phyloP scores from a whole-genome alignment of 495 filamentous ascomycete species.

The Penicillium malachiteum region DNA sequence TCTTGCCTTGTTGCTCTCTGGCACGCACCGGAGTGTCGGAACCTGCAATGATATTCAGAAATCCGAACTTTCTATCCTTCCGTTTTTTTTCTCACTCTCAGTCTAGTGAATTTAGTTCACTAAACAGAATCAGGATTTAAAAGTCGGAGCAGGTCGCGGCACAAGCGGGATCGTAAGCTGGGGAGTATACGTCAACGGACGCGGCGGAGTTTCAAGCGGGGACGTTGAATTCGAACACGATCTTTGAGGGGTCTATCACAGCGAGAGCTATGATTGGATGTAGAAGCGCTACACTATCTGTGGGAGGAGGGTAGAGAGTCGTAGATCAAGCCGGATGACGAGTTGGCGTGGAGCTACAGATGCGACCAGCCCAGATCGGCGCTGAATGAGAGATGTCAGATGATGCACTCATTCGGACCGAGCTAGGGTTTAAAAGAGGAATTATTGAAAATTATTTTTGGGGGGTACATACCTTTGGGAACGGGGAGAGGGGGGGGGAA shows the following conservation, averaged over 20 bases:
- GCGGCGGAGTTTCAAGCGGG: constrained; percentile 16
- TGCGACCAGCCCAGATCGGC: constrained; percentile 30
- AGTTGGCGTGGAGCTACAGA: constrained; percentile 31
- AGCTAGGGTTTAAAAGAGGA: constrained; percentile 8
- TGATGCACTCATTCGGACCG: constrained; percentile 24
- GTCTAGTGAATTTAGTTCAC: no score
- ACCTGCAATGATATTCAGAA: constrained; percentile 9
- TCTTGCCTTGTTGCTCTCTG: constrained; percentile 16
- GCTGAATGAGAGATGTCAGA: constrained; percentile 26
- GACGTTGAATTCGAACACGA: constrained; percentile 22
- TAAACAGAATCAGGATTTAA: not conserved
- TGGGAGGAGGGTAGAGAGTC: constrained; percentile 12
- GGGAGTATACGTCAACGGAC: constrained; percentile 15
- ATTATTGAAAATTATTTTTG: not conserved
- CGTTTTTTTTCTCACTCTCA: not conserved
- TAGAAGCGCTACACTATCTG: constrained; percentile 26
- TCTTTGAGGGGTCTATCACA: constrained; percentile 11
- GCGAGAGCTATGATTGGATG: constrained; percentile 24
- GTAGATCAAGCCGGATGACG: constrained; percentile 23
- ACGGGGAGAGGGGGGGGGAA: constrained; percentile 1
- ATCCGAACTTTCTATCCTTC: not conserved
- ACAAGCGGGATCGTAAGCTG: constrained; percentile 8
- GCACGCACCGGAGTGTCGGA: constrained; percentile 3
- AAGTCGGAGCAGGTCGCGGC: not conserved
- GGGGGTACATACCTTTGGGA: constrained; percentile 1